Conservation (phyloP, 371 early-diverging fungal species). For the Amoeboaphelidium occidentale region DNA sequence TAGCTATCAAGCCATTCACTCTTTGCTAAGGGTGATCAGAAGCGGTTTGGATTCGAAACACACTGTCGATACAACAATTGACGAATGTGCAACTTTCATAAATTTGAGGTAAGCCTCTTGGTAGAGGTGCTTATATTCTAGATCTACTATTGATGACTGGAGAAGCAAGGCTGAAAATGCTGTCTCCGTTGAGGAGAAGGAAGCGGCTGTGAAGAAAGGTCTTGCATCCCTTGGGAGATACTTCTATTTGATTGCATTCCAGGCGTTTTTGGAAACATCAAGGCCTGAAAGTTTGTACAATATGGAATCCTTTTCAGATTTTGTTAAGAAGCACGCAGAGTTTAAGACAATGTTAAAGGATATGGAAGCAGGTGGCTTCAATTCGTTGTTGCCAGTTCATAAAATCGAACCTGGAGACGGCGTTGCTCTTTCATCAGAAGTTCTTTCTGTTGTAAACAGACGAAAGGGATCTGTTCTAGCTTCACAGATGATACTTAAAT, state of each 20-base stretch:
- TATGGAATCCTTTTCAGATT: slow-evolving; percentile 24
- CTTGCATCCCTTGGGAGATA: slow-evolving; percentile 22
- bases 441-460: slow-evolving; percentile 25
- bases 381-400: background rate
- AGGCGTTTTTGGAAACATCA: slow-evolving; percentile 15
- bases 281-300: slow-evolving; percentile 2
- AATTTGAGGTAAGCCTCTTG: no score
- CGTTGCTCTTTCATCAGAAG: slow-evolving; percentile 32
- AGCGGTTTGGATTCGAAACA: slow-evolving; percentile 31
- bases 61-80: slow-evolving; percentile 29
- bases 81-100: slow-evolving; percentile 19
- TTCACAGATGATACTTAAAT: slow-evolving; percentile 34
- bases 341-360: slow-evolving; percentile 28
- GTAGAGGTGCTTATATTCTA: no score
- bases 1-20: slow-evolving; percentile 34
- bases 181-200: slow-evolving; percentile 13
- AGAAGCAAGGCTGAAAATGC: slow-evolving; percentile 23
- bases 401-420: slow-evolving; percentile 19
- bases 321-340: slow-evolving; percentile 34
- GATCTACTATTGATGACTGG: slow-evolving; percentile 25
- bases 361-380: slow-evolving; percentile 10
- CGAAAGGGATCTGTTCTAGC: slow-evolving; percentile 34
- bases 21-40: slow-evolving; percentile 31
- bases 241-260: slow-evolving; percentile 36
- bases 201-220: background rate